Conservation (phyloP, 2,329 filamentous ascomycete species). For the Pseudogymnoascus sp. region DNA sequence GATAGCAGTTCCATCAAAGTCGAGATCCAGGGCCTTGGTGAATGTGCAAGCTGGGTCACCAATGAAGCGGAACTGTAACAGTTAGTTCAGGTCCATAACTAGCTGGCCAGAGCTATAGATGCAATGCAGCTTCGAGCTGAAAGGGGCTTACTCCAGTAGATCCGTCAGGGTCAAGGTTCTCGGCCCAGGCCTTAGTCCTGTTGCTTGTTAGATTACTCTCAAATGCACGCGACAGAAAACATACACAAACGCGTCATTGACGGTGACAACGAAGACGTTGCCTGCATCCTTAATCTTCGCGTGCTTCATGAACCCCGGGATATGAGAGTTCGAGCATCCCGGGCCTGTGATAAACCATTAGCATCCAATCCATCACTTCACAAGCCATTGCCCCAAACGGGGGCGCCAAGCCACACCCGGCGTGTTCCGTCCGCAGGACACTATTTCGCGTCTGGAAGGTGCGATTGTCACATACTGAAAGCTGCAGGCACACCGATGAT, state of each 20-base stretch:
- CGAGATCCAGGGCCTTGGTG: conserved; percentile 73
- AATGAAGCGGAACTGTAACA: conserved; percentile 72
- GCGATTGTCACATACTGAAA: conserved; percentile 48
- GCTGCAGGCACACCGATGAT: conserved; percentile 81
- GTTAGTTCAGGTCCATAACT: conserved; percentile 8
- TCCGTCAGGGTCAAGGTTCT: conserved; percentile 64
- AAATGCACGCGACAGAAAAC: conserved; percentile 27
- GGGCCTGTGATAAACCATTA: conserved; percentile 35
- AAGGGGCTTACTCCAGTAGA: conserved; percentile 61
- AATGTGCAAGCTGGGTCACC: conserved; percentile 74
- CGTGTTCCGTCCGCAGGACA: not conserved
- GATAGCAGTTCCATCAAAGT: conserved; percentile 69
- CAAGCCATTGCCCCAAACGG: conserved; percentile 35
- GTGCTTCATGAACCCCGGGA: conserved; percentile 81
- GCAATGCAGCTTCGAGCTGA: not conserved
- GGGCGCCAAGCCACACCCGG: conserved; percentile 27
- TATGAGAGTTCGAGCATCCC: conserved; percentile 59
- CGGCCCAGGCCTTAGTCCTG: conserved; percentile 85
- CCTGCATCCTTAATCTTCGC: conserved; percentile 71
- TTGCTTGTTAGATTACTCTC: conserved; percentile 8
- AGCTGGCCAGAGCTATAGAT: not conserved
- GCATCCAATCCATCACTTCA: not conserved
- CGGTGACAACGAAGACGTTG: conserved; percentile 79
- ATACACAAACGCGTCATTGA: conserved; percentile 94
- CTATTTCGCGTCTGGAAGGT: conserved; percentile 10